These are phyloP conservation scores for Phytomonas sp. DNA, from an alignment of 208 protist species.

Conservation along the genomic window DNA sequence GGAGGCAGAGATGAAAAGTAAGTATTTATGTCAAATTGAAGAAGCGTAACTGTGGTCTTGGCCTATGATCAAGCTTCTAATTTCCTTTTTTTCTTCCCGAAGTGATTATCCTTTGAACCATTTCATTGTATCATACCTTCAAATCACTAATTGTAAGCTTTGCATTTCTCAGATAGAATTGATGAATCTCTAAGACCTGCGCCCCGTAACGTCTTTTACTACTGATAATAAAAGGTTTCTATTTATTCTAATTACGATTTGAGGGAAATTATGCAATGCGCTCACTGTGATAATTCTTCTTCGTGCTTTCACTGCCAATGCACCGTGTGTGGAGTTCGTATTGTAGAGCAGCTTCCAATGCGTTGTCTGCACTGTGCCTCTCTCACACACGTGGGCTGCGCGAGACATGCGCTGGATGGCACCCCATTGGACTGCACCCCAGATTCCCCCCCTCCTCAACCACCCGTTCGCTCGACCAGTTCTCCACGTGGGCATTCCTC, in stretches of 20 bases:
- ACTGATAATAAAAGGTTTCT: background rate
- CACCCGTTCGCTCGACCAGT: background rate
- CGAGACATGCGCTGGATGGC: conserved; percentile 15
- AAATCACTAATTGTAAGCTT: background rate
- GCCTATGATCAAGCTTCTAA: background rate
- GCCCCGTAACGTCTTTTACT: background rate
- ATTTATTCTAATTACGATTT: background rate
- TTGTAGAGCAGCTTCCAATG: conserved; percentile 16
- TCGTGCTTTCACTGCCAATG: conserved; percentile 40
- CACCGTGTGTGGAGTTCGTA: conserved; percentile 32
- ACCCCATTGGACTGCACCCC: background rate
- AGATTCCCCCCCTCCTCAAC: background rate
- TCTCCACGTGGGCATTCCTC: background rate
- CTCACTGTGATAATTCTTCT: background rate
- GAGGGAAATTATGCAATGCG: background rate
- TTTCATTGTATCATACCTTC: background rate
- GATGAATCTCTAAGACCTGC: background rate
- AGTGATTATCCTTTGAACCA: background rate
- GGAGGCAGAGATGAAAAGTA: too few species aligned
- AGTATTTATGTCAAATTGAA: background rate
- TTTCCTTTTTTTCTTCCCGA: background rate
- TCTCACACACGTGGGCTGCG: conserved; percentile 38
- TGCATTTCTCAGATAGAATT: background rate
- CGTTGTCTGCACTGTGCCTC: conserved; percentile 31
- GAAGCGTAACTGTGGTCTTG: background rate